phyloP scores from a whole-genome alignment of 768 basidiomycete genomes.

The Leccinum subtestaceum region DNA sequence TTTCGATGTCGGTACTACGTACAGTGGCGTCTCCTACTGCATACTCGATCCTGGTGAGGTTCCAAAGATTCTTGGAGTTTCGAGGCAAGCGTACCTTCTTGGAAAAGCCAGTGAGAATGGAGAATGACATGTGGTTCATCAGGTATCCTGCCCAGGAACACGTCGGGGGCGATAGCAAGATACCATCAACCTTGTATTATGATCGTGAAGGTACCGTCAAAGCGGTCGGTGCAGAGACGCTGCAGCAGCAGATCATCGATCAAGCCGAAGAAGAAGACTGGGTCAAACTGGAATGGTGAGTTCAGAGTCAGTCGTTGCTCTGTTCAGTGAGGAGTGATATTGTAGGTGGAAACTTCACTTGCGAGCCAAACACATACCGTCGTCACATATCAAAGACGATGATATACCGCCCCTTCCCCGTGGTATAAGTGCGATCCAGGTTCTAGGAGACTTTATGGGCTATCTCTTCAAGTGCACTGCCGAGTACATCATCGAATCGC shows the following conservation, averaged over 20 bases:
- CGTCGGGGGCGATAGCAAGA: slow-evolving; percentile 46
- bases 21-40: slow-evolving; percentile 38
- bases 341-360: slow-evolving; percentile 37
- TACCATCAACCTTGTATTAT: slow-evolving; percentile 49
- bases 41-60: slow-evolving; percentile 36
- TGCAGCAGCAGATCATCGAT: slow-evolving; percentile 33
- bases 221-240: slow-evolving; percentile 45
- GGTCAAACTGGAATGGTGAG: slow-evolving; percentile 42
- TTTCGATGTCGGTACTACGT: slow-evolving; percentile 17
- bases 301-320: neutral
- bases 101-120: neutral
- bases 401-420: slow-evolving; percentile 26
- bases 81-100: slow-evolving; percentile 18
- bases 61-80: slow-evolving; percentile 28
- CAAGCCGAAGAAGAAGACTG: slow-evolving; percentile 37
- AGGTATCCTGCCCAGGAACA: slow-evolving; percentile 50
- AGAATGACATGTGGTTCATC: neutral
- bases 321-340: neutral
- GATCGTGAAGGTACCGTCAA: slow-evolving; percentile 37
- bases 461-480: slow-evolving; percentile 28
- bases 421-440: slow-evolving; percentile 17
- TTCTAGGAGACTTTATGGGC: slow-evolving; percentile 27
- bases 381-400: slow-evolving; percentile 22
- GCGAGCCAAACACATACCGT: slow-evolving; percentile 24
- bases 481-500: slow-evolving; percentile 21